Base-by-base conservation (phyloP, 768 basidiomycete genomes). In the Amanita phalloides region DNA sequence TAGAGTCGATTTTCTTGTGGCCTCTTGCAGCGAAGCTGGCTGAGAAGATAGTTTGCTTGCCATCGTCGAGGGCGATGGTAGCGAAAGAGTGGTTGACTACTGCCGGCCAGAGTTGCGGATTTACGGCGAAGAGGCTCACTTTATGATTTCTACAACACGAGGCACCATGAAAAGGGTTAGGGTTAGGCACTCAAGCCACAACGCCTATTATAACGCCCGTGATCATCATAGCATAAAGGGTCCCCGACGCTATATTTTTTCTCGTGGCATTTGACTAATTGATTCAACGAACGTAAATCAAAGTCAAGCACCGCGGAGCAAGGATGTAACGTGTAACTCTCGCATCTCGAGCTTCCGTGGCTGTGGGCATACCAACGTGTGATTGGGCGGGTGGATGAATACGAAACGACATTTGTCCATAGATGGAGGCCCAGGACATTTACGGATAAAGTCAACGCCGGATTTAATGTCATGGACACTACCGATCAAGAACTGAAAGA, bases 1-100 rank as follows among this genome's bases (percentile, higher is more conserved):
- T 4, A 69, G 60, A 0, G 86, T 90, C 1, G 89, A 90, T 52
- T 75, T 71, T 55, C 72, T 71, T 25, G 81, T 79, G 7, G 86
- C 82, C 61, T 89, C 82, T 52, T 78, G 75, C 20, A 84, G 71
- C 6, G 74, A 72, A 2, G 81, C 77, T 4, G 78, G 74, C 28
- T 39, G 48, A 3, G 36, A 7, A 17, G 47, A 41, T 2, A 49
- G 25, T 26, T 38, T 26, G 37, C 21, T 49, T n/a, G 48, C 23
- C 48, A 49, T 49, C 48, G 48, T 49, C 48, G 20, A n/a, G 36
- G 10, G 25, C 48, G 48, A 49, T 39, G 48, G 35, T 21, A 38
- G 37, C 48, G 17, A 41, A n/a, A 28, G 30, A 26, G 13, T 9
- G 4, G 20, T 13, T 38, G 37, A 9, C 6, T 26, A 9, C 9